Conservation (phyloP, 1,284 basidiomycete species). For the Rhizoctonia solani region DNA sequence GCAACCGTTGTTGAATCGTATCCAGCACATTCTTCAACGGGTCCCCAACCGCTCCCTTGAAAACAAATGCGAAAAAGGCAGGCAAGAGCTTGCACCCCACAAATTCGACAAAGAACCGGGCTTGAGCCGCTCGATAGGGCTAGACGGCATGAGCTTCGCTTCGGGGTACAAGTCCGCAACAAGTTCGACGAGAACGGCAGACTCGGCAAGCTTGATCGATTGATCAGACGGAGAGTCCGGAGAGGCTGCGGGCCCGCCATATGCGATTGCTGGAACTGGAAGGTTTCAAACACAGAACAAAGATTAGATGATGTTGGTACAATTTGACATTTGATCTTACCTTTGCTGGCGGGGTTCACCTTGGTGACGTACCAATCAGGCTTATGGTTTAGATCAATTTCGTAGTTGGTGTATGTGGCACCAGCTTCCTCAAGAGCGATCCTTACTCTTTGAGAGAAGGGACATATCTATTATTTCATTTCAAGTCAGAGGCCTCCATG, state of each 20-base stretch:
- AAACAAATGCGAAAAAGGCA: conserved; percentile 30
- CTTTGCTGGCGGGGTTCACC: conserved; percentile 30
- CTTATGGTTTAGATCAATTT: conserved; percentile 44
- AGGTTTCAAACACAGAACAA: conserved; percentile 42
- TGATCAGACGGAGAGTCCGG: conserved; percentile 37
- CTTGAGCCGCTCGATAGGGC: conserved; percentile 39
- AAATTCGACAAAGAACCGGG: conserved; percentile 37
- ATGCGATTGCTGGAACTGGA: conserved; percentile 41
- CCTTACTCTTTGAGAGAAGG: conserved; percentile 39
- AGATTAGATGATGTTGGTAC: conserved; percentile 36
- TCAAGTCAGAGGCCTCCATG: neutral
- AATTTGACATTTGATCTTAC: neutral
- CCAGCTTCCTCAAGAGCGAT: conserved; percentile 43
- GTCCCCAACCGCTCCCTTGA: conserved; percentile 25
- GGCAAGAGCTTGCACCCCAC: conserved; percentile 35
- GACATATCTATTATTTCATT: conserved; percentile 9
- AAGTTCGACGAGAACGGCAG: conserved; percentile 37
- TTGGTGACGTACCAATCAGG: conserved; percentile 41
- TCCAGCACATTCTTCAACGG: conserved; percentile 25
- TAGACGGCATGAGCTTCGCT: conserved; percentile 19
- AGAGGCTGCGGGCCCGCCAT: conserved; percentile 37
- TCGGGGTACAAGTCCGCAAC: conserved; percentile 35
- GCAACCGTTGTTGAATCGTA: conserved; percentile 26
- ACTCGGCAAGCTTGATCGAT: conserved; percentile 37
- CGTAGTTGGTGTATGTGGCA: conserved; percentile 39